Conservation (phyloP, 352 stramenopile genomes). For the Phytophthora gonapodyides region DNA sequence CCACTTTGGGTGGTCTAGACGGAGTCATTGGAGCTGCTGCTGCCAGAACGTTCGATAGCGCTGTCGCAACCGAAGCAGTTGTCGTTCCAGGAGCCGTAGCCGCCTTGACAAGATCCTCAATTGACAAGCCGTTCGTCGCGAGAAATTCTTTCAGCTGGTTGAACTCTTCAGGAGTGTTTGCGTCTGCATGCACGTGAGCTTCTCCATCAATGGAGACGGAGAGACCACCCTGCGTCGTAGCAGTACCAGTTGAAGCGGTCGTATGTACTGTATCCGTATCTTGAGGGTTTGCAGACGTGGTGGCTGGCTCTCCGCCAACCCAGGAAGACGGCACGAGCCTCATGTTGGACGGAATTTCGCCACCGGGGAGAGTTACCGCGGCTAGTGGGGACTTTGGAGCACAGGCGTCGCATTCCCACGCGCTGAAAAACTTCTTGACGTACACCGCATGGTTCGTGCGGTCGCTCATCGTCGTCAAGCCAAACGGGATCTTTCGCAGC, state of each 20-base stretch:
- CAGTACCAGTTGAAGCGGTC: not conserved
- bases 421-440: conserved; percentile 84
- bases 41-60: conserved; percentile 18
- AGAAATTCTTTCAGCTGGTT: conserved; percentile 71
- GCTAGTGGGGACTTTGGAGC: conserved; percentile 21
- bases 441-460: conserved; percentile 80
- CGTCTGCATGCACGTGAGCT: not conserved
- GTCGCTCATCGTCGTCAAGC: conserved; percentile 81
- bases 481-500: conserved; percentile 80
- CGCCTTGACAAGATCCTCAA: conserved; percentile 73
- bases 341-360: conserved; percentile 48
- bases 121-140: conserved; percentile 58
- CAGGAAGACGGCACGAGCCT: conserved; percentile 51
- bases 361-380: not conserved
- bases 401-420: conserved; percentile 74
- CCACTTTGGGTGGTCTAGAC: conserved; percentile 13
- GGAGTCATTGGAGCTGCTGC: conserved; percentile 4
- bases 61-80: conserved; percentile 23
- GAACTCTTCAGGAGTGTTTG: conserved; percentile 39
- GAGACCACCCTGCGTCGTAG: not conserved
- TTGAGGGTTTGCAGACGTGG: conserved; percentile 30
- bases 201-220: conserved; percentile 15
- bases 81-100: conserved; percentile 54
- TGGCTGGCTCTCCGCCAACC: conserved; percentile 30
- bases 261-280: conserved; percentile 15